Conservation (phyloP, 1,139 yeast species). For the Hanseniaspora sp. region DNA sequence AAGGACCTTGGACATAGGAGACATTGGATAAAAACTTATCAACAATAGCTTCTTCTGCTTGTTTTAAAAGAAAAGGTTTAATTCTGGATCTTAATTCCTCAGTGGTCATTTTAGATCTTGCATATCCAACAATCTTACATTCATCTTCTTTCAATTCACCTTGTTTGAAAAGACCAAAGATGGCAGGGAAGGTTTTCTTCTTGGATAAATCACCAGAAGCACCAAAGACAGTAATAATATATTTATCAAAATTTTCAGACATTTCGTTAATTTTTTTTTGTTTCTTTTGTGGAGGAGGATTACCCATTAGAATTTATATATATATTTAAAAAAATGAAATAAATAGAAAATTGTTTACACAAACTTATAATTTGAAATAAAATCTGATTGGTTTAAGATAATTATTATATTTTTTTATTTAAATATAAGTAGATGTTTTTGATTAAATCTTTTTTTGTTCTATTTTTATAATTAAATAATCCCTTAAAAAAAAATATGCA, state of each 20-base stretch:
- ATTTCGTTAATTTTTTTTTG: not conserved
- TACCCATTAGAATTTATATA: not conserved
- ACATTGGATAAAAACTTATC: slow-evolving; percentile 56
- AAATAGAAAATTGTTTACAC: too few species aligned
- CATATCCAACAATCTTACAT: slow-evolving; percentile 78
- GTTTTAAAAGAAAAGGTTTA: slow-evolving; percentile 48
- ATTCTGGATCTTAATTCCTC: slow-evolving; percentile 61
- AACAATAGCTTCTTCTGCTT: slow-evolving; percentile 36
- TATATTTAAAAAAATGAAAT: too few species aligned
- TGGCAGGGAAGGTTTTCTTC: slow-evolving; percentile 84
- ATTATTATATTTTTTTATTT: too few species aligned
- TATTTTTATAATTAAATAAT: too few species aligned
- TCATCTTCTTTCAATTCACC: slow-evolving; percentile 56
- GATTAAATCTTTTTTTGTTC: too few species aligned
- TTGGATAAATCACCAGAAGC: slow-evolving; percentile 96
- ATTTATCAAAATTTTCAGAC: slow-evolving; percentile 38
- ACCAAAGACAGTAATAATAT: slow-evolving; percentile 79
- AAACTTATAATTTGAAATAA: too few species aligned
- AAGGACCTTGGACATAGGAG: slow-evolving; percentile 64
- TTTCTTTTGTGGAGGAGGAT: not conserved
- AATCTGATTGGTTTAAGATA: too few species aligned
- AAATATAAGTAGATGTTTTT: too few species aligned
- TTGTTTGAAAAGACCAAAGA: slow-evolving; percentile 63
- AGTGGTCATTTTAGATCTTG: slow-evolving; percentile 62
- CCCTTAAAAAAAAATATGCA: too few species aligned